These are phyloP conservation scores for Chrysosporium queenslandicum DNA, from an alignment of 2,329 filamentous ascomycete species.

Conservation along the genomic window DNA sequence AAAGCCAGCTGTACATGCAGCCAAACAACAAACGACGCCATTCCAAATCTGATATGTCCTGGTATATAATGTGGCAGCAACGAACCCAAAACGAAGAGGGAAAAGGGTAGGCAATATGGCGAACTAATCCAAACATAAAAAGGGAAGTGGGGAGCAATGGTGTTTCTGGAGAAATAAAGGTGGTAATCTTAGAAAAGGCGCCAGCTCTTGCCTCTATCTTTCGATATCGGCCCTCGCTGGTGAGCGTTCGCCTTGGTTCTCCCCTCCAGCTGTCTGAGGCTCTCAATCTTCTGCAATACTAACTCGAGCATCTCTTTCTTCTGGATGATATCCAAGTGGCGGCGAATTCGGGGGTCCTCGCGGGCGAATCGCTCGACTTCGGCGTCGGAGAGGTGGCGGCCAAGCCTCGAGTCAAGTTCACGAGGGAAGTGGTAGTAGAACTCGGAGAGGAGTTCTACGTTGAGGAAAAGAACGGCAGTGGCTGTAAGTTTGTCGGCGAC, in stretches of 20 bases:
- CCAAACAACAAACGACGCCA: constrained; percentile 11
- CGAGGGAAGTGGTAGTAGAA: constrained; percentile 98
- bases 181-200: constrained; percentile 33
- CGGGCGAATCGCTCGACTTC: constrained; percentile 85
- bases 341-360: constrained; percentile 81
- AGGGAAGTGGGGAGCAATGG: too few relatives aligned
- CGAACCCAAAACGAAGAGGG: constrained; percentile 1
- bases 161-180: background rate
- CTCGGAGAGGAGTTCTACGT: constrained; percentile 90
- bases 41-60: constrained; percentile 14
- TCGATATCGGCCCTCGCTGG: constrained; percentile 28
- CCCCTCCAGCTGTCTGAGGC: constrained; percentile 71
- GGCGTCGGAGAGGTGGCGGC: constrained; percentile 63
- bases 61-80: constrained; percentile 14
- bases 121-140: background rate
- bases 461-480: constrained; percentile 91
- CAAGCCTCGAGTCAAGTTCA: constrained; percentile 77
- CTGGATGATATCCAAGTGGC: constrained; percentile 83
- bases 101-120: background rate
- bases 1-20: background rate
- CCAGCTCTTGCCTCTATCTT: constrained; percentile 34
- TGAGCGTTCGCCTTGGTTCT: constrained; percentile 49
- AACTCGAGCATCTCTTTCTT: constrained; percentile 88
- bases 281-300: constrained; percentile 92
- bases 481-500: constrained; percentile 90